Conservation (phyloP, 768 basidiomycete species). For the Podaxis sp. region DNA sequence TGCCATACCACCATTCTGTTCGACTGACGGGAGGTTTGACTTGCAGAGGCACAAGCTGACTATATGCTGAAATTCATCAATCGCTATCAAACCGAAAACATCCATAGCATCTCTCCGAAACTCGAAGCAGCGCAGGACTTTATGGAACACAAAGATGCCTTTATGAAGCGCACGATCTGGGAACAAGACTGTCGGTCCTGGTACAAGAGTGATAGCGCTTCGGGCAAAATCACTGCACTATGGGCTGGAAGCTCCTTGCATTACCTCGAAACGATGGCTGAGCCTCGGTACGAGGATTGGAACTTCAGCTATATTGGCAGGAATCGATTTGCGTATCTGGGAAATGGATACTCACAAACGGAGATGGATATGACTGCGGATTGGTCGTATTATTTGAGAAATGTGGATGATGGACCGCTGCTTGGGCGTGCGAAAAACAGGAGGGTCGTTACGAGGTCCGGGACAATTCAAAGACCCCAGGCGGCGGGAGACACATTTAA, state of each 20-base stretch:
- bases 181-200: slow-evolving; percentile 26
- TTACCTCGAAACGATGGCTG: slow-evolving; percentile 27
- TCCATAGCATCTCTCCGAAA: slow-evolving; percentile 29
- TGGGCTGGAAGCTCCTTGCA: slow-evolving; percentile 32
- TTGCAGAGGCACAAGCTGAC: slow-evolving; percentile 27
- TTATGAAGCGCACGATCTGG: slow-evolving; percentile 30
- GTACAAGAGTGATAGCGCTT: slow-evolving; percentile 25
- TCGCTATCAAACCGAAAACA: slow-evolving; percentile 31
- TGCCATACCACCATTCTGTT: neutral
- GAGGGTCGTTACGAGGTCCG: slow-evolving; percentile 9
- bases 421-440: slow-evolving; percentile 17
- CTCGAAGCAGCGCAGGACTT: slow-evolving; percentile 30
- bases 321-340: slow-evolving; percentile 29
- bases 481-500: neutral
- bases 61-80: slow-evolving; percentile 29
- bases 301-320: slow-evolving; percentile 25
- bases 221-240: slow-evolving; percentile 27
- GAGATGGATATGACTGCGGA: slow-evolving; percentile 27
- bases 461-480: neutral
- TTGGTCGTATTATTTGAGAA: slow-evolving; percentile 26
- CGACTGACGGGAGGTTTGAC: neutral
- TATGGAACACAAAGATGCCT: slow-evolving; percentile 26
- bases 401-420: slow-evolving; percentile 20
- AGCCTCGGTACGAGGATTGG: slow-evolving; percentile 31
- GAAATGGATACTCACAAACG: slow-evolving; percentile 28